These are phyloP conservation scores for Cryptococcus hybrid DNA, from an alignment of 1,284 basidiomycete genomes.

Conservation along the genomic window DNA sequence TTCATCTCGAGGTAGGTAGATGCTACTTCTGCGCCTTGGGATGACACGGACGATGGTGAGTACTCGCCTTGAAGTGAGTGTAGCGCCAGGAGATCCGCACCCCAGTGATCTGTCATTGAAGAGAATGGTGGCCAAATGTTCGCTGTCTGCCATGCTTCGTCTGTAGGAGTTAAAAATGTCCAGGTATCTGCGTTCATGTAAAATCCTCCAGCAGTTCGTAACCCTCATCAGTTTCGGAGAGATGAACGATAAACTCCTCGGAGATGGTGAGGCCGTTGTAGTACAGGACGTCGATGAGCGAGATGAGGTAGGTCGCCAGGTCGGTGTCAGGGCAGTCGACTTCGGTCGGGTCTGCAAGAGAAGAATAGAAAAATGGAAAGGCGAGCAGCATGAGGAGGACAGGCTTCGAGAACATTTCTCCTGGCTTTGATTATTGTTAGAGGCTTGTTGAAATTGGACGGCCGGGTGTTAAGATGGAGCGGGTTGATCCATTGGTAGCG, in stretches of 20 bases:
- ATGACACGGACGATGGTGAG: slow-evolving; percentile 3
- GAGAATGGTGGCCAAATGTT: slow-evolving; percentile 29
- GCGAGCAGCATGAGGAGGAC: not conserved
- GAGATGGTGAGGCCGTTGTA: slow-evolving; percentile 36
- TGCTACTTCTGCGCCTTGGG: slow-evolving; percentile 1
- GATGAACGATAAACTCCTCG: slow-evolving; percentile 36
- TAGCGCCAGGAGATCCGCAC: slow-evolving; percentile 26
- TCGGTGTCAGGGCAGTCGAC: slow-evolving; percentile 25
- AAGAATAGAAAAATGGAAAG: not conserved
- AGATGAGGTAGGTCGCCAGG: slow-evolving; percentile 32
- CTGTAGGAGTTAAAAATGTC: slow-evolving; percentile 38
- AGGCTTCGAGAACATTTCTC: not conserved
- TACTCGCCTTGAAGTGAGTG: slow-evolving; percentile 27
- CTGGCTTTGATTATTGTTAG: too few species aligned
- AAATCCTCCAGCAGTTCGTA: slow-evolving; percentile 31
- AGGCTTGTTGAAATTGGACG: too few species aligned
- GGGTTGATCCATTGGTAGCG: too few species aligned
- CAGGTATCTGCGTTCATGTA: slow-evolving; percentile 8
- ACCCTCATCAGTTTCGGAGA: slow-evolving; percentile 29
- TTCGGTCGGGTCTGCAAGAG: slow-evolving; percentile 8
- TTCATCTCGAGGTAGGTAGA: slow-evolving; percentile 4
- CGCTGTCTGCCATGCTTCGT: slow-evolving; percentile 31
- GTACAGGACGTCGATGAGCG: slow-evolving; percentile 36
- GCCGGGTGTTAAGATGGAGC: too few species aligned
- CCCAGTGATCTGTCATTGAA: slow-evolving; percentile 11